Evolutionary conservation across 2,329 filamentous ascomycete genomes (phyloP).

Genomic region (Scytalidium lignicola): DNA sequence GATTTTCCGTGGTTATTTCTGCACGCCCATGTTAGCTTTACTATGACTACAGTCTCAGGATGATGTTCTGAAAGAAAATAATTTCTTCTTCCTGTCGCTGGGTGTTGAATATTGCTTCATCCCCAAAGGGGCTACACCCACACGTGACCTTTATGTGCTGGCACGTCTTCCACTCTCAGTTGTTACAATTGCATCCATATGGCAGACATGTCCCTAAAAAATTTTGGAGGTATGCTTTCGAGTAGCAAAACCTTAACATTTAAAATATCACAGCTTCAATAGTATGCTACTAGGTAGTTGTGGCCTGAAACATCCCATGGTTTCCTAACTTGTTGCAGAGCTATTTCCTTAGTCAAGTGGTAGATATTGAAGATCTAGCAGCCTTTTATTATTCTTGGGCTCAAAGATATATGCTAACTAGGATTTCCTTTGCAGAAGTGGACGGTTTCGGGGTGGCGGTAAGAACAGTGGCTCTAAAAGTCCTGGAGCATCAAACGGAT

Average conservation of each 20-base stretch:
- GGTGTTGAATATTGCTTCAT: no score
- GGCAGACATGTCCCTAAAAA: no score
- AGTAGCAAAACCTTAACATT: no score
- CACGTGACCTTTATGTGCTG: no score
- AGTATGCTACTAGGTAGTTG: no score
- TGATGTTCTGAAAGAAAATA: not conserved
- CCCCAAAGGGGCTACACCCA: no score
- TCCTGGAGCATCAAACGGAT: conserved; percentile 41
- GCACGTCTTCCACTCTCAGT: no score
- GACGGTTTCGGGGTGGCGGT: conserved; percentile 52
- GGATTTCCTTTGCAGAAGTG: conserved; percentile 39
- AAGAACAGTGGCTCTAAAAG: conserved; percentile 49
- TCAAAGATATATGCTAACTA: conserved; percentile 16
- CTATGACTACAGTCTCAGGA: not conserved
- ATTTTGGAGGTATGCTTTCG: no score
- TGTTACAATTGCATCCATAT: no score
- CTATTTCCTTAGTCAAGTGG: not conserved
- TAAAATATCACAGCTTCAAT: no score
- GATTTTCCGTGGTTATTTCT: not conserved
- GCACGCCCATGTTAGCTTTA: not conserved
- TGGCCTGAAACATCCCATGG: not conserved
- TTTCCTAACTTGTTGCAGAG: conserved; percentile 29
- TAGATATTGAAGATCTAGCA: not conserved
- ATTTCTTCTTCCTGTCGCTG: not conserved
- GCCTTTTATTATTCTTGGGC: not conserved